Percentiles rank a stretch among this genome's conserved stretches.
Evolutionary conservation across 2,329 filamentous ascomycete genomes (phyloP).

Genomic region (Stachybotrys chartarum): DNA sequence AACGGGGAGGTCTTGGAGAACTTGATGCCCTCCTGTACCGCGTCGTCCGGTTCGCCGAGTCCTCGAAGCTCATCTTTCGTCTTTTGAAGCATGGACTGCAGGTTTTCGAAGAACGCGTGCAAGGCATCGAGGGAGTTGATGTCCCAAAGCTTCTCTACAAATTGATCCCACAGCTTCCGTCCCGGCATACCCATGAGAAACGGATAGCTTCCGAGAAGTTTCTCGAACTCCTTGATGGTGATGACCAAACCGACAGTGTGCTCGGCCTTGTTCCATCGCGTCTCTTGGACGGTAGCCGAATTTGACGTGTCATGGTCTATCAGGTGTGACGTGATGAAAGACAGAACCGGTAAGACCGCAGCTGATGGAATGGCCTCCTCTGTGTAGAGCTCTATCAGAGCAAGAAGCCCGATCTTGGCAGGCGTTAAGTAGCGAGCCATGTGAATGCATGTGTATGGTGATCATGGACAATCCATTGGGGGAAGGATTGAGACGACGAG

Average conservation of each 20-base stretch:
- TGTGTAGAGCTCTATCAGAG: conserved; percentile 74
- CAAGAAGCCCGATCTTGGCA: conserved; percentile 75
- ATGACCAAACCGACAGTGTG: conserved; percentile 44
- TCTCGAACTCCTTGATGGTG: conserved; percentile 52
- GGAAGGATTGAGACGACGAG: background rate
- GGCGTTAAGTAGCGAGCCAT: conserved; percentile 87
- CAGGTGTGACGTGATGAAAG: conserved; percentile 69
- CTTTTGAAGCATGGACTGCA: conserved; percentile 52
- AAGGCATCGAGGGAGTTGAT: conserved; percentile 76
- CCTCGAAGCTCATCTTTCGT: conserved; percentile 53
- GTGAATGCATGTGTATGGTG: background rate
- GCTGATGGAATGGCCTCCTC: conserved; percentile 61
- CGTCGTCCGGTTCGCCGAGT: conserved; percentile 40
- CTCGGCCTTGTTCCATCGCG: conserved; percentile 42
- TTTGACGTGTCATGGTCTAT: conserved; percentile 38
- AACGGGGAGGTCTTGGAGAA: conserved; percentile 71
- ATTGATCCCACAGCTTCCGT: conserved; percentile 78
- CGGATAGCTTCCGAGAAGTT: conserved; percentile 43
- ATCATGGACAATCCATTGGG: background rate
- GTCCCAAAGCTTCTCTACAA: conserved; percentile 75
- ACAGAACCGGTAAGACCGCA: conserved; percentile 68
- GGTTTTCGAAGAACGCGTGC: conserved; percentile 64
- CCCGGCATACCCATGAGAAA: conserved; percentile 58
- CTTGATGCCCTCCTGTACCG: conserved; percentile 46
- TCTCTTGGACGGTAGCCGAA: conserved; percentile 14